Conservation (phyloP, 805 yeast species). For the Candida dajiaensis region DNA sequence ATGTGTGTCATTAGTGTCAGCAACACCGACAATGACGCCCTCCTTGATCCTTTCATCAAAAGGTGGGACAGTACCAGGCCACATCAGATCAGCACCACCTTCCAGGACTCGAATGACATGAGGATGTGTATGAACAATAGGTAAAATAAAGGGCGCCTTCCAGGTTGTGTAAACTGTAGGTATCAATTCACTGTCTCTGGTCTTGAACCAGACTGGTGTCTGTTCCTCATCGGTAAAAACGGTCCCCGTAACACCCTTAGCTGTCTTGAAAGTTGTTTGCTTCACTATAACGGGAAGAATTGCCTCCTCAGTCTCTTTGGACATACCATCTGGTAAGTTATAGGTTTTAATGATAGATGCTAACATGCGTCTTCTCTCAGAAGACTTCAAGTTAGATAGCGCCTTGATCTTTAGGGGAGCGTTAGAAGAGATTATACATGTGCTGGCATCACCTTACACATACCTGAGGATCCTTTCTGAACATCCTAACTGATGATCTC, state of each 20-base stretch:
- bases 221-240: conserved; percentile 59
- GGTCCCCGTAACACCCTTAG: conserved; percentile 48
- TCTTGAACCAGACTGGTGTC: conserved; percentile 68
- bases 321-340: conserved; percentile 29
- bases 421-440: background rate
- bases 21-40: conserved; percentile 70
- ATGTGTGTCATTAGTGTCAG: conserved; percentile 50
- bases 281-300: conserved; percentile 34
- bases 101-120: conserved; percentile 64
- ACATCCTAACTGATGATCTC: conserved; percentile 3
- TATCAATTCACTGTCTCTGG: conserved; percentile 45
- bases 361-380: conserved; percentile 63
- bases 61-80: conserved; percentile 60
- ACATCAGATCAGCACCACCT: conserved; percentile 78
- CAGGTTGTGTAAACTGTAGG: conserved; percentile 77
- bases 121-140: conserved; percentile 64
- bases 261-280: conserved; percentile 55
- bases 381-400: conserved; percentile 70
- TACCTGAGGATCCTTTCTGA: conserved; percentile 11
- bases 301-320: conserved; percentile 18
- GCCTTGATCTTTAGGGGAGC: conserved; percentile 52
- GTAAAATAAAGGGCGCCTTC: conserved; percentile 61
- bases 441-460: too few species aligned
- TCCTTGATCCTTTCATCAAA: conserved; percentile 42
- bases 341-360: conserved; percentile 36